Base-by-base conservation (phyloP, 1,284 basidiomycete species). In the Irpex rosettiformis region DNA sequence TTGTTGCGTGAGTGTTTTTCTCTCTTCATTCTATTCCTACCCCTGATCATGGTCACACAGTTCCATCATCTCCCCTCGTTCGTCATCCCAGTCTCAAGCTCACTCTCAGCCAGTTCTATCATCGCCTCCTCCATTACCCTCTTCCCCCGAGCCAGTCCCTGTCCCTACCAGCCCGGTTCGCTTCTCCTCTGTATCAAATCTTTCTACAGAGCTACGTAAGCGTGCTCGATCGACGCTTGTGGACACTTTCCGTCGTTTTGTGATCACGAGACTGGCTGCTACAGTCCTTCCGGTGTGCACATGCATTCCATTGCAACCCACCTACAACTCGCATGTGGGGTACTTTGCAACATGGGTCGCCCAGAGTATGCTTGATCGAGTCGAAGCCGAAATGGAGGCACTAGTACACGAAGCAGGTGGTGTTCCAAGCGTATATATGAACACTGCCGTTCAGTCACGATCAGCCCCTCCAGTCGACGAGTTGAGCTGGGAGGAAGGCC, bases 221-320 rank as follows among this genome's bases (percentile, higher is more conserved):
- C 81, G 82, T 58, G 91, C 91, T 2, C 86, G 91, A 30, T 88
- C 90, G 7, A 75, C 81, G 2, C 79, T 94, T 10, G 82, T 93
- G 13, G 90, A 94, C 67, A 79, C 85, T 3, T 93, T 87, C 69
- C 81, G 91, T 18, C 80, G 80, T 21, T 81, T 85, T 67, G 83
- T 93, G 27, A 68, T 91, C 24, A 74, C 82, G 27, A 67, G 69
- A 57, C 72, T 84, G 61, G 51, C 43, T 21, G 24, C 42, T 52
- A 55, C 33, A 52, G 42, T 42, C 45, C 56, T n/a, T 47, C 61
- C 18, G 58, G 1, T 24, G 13, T 47, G 43, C 5, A 18, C 18
- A 8, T 47, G 18, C 22, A 59, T 45, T 58, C 78, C 79, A 60
- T 73, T 83, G 62, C 70, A 60, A 45, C 59, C 62, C 3, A 47